A percentile compares a stretch with the other conserved stretches of the same genome.
Conservation (phyloP, 176 grass and related monocot genomes). For the Coix lacrymajobi region DNA sequence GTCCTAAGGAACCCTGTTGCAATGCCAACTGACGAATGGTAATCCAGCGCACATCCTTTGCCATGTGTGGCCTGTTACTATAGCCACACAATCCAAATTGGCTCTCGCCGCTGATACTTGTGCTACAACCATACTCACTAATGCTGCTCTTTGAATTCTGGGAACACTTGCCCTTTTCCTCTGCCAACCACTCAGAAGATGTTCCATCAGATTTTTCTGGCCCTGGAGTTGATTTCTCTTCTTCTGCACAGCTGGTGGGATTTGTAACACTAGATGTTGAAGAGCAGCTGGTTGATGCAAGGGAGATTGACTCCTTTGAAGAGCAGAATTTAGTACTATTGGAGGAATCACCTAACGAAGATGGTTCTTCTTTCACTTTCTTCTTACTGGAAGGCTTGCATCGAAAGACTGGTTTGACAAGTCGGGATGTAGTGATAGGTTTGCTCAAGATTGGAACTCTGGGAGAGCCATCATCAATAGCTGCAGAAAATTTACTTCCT, state of each 20-base stretch:
- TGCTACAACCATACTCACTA: conserved; percentile 79
- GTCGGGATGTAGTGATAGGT: conserved; percentile 38
- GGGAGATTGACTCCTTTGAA: conserved; percentile 51
- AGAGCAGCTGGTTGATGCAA: conserved; percentile 50
- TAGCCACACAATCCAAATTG: conserved; percentile 49
- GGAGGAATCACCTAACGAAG: conserved; percentile 44
- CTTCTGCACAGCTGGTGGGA: conserved; percentile 21
- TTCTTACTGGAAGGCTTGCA: conserved; percentile 42
- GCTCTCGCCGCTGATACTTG: conserved; percentile 58
- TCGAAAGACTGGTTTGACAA: conserved; percentile 56
- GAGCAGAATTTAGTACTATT: conserved; percentile 44
- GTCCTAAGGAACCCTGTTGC: conserved; percentile 70
- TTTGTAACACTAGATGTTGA: conserved; percentile 38
- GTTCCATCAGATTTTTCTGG: conserved; percentile 32
- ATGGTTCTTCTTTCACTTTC: conserved; percentile 52
- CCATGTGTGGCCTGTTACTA: conserved; percentile 87
- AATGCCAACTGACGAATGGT: conserved; percentile 54
- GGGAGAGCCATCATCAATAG: conserved; percentile 34
- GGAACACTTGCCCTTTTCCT: conserved; percentile 66
- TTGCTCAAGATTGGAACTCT: conserved; percentile 41
- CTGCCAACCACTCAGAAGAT: conserved; percentile 33
- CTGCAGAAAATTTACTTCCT: conserved; percentile 33
- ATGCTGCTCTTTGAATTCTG: conserved; percentile 88
- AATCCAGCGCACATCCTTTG: conserved; percentile 81
- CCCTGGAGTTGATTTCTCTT: conserved; percentile 25